Conservation (phyloP, 495 filamentous ascomycete genomes). For the Penicillium crystallinum region DNA sequence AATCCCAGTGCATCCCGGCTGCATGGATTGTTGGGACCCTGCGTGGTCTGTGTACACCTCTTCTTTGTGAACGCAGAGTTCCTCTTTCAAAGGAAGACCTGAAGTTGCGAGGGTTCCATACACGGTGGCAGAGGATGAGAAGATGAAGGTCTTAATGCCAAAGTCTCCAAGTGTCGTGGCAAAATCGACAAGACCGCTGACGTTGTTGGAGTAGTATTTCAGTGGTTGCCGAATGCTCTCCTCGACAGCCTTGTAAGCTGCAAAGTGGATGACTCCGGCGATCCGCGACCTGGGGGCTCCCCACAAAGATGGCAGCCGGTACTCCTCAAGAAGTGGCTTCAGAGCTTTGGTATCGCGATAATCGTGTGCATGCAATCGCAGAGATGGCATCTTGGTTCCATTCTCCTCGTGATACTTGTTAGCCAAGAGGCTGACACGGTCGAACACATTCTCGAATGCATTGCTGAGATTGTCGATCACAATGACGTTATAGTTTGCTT, state of each 20-base stretch:
- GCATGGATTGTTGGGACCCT: constrained; percentile 25
- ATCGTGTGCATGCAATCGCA: constrained; percentile 54
- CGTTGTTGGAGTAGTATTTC: constrained; percentile 63
- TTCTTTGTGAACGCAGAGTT: constrained; percentile 54
- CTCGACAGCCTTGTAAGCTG: constrained; percentile 54
- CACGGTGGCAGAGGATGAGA: constrained; percentile 62
- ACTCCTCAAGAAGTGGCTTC: constrained; percentile 35
- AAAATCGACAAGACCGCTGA: constrained; percentile 58
- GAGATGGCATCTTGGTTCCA: constrained; percentile 41
- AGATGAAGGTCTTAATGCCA: constrained; percentile 61
- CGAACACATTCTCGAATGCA: constrained; percentile 49
- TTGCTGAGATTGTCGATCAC: constrained; percentile 63
- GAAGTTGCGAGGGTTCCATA: constrained; percentile 54
- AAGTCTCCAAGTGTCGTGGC: constrained; percentile 49
- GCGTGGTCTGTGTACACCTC: constrained; percentile 28
- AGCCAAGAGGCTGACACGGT: constrained; percentile 47
- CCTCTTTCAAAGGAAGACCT: constrained; percentile 52
- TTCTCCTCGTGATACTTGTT: constrained; percentile 43
- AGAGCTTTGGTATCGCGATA: constrained; percentile 48
- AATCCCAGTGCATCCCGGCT: constrained; percentile 48
- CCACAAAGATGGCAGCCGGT: constrained; percentile 31
- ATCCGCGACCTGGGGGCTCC: constrained; percentile 47
- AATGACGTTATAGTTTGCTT: constrained; percentile 57
- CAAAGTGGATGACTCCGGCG: constrained; percentile 59
- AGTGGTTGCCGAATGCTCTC: constrained; percentile 50